Evolutionary conservation across 2,329 filamentous ascomycete species (phyloP), one percentile per base, ranked within the genome.

Genomic region (Phaeosphaeriaceae sp.): DNA sequence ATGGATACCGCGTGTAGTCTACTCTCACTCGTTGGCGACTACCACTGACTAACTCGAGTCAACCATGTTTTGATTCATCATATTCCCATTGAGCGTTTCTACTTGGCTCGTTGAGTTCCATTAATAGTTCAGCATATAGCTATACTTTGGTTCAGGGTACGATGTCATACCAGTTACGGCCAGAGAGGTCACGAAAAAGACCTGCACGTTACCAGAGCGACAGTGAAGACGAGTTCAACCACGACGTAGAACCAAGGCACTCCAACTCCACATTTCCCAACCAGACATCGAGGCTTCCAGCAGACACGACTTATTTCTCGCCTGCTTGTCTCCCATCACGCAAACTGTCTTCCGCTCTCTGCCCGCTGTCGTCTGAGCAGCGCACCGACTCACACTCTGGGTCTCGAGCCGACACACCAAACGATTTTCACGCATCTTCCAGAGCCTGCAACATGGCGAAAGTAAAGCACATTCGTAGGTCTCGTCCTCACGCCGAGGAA

Each of bases 361-460:
- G n/a, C n/a, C n/a, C n/a, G n/a, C n/a, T n/a, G n/a, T n/a, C n/a
- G n/a, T n/a, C n/a, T n/a, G n/a, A n/a, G n/a, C n/a, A n/a, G n/a
- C n/a, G 32, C 32, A 34, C 32, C 32, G 7, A 16, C n/a, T 11
- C 9, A 20, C 16, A 37, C 34, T 13, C 17, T 13, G 21, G 17
- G 9, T 33, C 35, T 26, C 8, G 23, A n/a, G 15, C n/a, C 7
- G 29, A 48, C 16, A 6, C 16, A 13, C 6, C 29, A 16, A 17
- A 34, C 43, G 18, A 30, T 17, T 21, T n/a, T 47, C 42, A 34
- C 41, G 15, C 35, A 36, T 16, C 21, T 11, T 2, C n/a, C 12
- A 21, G n/a, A 6, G 26, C 17, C 32, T 12, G 33, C 37, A 46
- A 39, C 11, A 55, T 55, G 52, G 29, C 45, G 6, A 48, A 47